A percentile compares a stretch with the other conserved stretches of the same genome.
Evolutionary conservation across 208 protist genomes (phyloP).

Genomic region (Crithidia fasciculata): DNA sequence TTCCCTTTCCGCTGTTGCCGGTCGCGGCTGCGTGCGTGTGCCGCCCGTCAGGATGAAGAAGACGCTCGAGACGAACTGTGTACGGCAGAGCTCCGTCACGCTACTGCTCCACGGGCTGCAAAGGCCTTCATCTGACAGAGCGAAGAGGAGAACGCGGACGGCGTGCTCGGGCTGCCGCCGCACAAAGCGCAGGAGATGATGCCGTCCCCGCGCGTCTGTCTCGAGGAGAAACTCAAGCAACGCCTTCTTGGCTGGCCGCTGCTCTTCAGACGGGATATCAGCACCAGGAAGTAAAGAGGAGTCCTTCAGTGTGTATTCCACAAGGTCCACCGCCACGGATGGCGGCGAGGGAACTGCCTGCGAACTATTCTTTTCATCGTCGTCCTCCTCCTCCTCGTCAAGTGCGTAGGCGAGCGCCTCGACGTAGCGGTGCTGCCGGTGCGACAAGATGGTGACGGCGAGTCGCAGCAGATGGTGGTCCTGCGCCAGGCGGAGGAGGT

Average conservation of each 20-base stretch:
- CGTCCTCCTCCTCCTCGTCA: constrained; percentile 19
- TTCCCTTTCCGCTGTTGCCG: neutral
- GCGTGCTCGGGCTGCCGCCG: constrained; percentile 38
- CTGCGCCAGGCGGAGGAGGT: constrained; percentile 53
- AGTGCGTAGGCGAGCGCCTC: constrained; percentile 65
- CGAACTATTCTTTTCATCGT: neutral
- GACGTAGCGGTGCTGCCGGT: constrained; percentile 50
- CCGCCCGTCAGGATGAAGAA: constrained; percentile 33
- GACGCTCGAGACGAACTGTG: constrained; percentile 33
- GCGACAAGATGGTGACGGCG: constrained; percentile 48
- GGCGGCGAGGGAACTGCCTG: neutral
- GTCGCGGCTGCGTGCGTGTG: constrained; percentile 19
- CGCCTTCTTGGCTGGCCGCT: constrained; percentile 31
- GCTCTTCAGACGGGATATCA: constrained; percentile 36
- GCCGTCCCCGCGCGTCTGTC: constrained; percentile 13
- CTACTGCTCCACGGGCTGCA: constrained; percentile 47
- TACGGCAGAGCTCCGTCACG: constrained; percentile 19
- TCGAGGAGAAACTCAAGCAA: constrained; percentile 48
- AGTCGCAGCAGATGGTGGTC: constrained; percentile 53
- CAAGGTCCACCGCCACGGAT: constrained; percentile 39
- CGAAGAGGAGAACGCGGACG: constrained; percentile 36
- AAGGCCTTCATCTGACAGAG: constrained; percentile 48
- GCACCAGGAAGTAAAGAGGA: constrained; percentile 31
- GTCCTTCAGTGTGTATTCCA: constrained; percentile 48
- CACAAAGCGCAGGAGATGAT: constrained; percentile 39